Evolutionary conservation across 805 yeast species (phyloP).

Genomic region (Candida jianshihensis): DNA sequence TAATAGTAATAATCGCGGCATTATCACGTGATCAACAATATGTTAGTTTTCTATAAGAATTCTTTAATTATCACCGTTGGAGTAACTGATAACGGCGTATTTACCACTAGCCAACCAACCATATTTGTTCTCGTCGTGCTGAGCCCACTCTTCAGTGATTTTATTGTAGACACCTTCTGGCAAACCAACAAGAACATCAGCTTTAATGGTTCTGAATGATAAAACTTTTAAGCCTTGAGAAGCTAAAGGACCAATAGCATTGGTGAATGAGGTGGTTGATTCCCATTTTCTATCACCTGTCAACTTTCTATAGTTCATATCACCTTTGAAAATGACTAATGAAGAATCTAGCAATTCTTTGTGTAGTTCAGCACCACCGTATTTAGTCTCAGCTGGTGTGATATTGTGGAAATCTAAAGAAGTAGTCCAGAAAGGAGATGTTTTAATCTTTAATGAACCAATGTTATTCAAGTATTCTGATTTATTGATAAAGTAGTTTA

Average conservation of each 20-base stretch:
- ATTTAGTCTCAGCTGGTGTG: constrained; percentile 39
- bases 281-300: constrained; percentile 91
- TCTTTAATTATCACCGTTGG: constrained; percentile 28
- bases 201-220: constrained; percentile 89
- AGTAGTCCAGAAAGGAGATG: constrained; percentile 83
- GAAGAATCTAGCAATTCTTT: constrained; percentile 54
- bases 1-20: too few relatives aligned
- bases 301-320: constrained; percentile 88
- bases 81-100: constrained; percentile 82
- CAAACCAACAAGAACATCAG: constrained; percentile 90
- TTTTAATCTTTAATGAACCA: constrained; percentile 45
- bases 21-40: too few relatives aligned
- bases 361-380: constrained; percentile 57
- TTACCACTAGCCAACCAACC: constrained; percentile 88
- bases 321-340: constrained; percentile 87
- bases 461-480: constrained; percentile 35
- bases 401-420: constrained; percentile 71
- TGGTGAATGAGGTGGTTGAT: constrained; percentile 63
- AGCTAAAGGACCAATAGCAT: constrained; percentile 67
- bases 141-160: constrained; percentile 51
- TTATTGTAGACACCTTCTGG: constrained; percentile 65
- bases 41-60: too few relatives aligned
- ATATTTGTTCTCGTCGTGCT: constrained; percentile 57
- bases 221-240: constrained; percentile 55
- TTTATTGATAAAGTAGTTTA: constrained; percentile 41